Evolutionary conservation across 169 alveolate species (phyloP), one percentile per base, ranked within the genome.

Genomic region (Plasmodium relictum): DNA sequence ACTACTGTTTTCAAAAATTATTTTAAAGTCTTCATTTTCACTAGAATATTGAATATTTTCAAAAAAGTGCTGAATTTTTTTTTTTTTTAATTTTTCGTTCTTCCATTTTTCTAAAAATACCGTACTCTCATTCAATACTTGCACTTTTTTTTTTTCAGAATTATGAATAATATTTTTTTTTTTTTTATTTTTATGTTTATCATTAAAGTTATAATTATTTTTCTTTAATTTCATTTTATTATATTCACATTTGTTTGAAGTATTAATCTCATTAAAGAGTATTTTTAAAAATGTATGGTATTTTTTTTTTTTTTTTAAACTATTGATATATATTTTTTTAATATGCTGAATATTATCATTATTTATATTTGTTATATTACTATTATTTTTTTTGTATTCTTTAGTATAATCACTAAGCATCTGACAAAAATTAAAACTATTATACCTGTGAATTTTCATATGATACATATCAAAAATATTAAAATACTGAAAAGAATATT

Each of bases 1-100:
- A 52, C 56, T 31, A 9, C 69, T 37, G 44, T 68, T 65, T 65
- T 74, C 74, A 62, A 74, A 74, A 39, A 45, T 52, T 26, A 74
- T 74, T 62, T 74, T 74, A 12, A 74, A 62, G 20, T 74, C 88
- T 7, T 65, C 88, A 20, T 52, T 74, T 24, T 74, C 88, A 3
- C 74, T 61, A 31, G 88, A 74, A 62, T 74, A 74, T 12, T 44
- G 71, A 50, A 74, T 74, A 12, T 62, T 59, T 4, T 74, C 74
- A 44, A 74, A 61, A 44, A 74, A 74, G 0, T 62, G 22, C 22
- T 65, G 37, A 22, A 74, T 37, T 37, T 45, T 20, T 62, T 62
- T 68, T 41, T 54, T 74, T 20, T 39, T 62, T 54, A 54, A 12
- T 31, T 56, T 59, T 44, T 74, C 88, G 42, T 44, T 74, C 42